phyloP scores from a whole-genome alignment of 1,284 basidiomycete species.

The Ganoderma multipileum region DNA sequence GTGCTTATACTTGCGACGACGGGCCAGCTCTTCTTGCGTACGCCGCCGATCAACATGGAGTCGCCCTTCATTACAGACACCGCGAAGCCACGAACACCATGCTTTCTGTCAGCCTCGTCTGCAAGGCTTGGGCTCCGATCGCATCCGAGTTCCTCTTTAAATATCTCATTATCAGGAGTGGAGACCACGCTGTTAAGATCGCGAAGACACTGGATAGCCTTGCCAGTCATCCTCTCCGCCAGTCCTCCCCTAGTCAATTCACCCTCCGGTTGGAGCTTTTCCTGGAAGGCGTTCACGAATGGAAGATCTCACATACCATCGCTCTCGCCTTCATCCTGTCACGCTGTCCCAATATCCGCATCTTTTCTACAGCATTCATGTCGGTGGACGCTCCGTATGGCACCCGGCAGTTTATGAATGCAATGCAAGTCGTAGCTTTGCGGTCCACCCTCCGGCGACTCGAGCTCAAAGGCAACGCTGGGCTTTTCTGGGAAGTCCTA shows the following conservation, averaged over 20 bases:
- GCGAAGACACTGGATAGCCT: constrained; percentile 28
- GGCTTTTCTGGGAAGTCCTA: constrained; percentile 16
- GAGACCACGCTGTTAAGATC: constrained; percentile 36
- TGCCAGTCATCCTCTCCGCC: neutral
- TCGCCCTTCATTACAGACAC: constrained; percentile 38
- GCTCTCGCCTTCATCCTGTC: constrained; percentile 38
- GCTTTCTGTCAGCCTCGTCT: constrained; percentile 40
- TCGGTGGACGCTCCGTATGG: constrained; percentile 12
- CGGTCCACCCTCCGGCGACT: constrained; percentile 24
- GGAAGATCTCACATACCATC: constrained; percentile 35
- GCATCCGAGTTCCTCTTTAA: constrained; percentile 37
- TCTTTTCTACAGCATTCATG: constrained; percentile 42
- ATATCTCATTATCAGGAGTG: constrained; percentile 42
- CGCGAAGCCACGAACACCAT: constrained; percentile 39
- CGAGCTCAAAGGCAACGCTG: constrained; percentile 20
- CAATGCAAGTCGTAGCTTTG: constrained; percentile 12
- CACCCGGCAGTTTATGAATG: constrained; percentile 12
- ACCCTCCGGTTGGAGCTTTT: constrained; percentile 41
- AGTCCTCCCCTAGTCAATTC: constrained; percentile 21
- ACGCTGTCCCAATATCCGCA: constrained; percentile 38
- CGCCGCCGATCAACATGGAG: constrained; percentile 40
- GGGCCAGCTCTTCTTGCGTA: constrained; percentile 39
- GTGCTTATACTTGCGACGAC: constrained; percentile 37
- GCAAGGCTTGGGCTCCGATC: constrained; percentile 39
- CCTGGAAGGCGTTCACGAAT: constrained; percentile 40